Conservation (phyloP, 148 eudicot genomes). For the Rhododendron ovatum region DNA sequence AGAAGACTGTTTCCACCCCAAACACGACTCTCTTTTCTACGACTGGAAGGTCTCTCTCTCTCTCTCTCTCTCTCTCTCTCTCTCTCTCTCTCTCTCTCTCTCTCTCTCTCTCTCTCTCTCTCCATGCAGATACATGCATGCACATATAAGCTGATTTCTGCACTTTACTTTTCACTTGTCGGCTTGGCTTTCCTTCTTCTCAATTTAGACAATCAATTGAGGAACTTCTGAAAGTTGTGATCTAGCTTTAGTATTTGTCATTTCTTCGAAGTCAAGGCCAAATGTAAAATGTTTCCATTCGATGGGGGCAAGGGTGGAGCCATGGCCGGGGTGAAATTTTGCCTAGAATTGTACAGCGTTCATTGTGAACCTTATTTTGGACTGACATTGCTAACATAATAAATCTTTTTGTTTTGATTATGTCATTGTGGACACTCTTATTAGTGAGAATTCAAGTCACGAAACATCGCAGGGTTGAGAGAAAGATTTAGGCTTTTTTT, state of each 20-base stretch:
- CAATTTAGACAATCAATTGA: background rate
- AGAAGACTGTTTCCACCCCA: conserved; percentile 56
- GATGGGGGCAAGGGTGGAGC: too few relatives aligned
- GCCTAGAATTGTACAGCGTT: background rate
- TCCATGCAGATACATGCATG: too few relatives aligned
- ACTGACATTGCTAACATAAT: too few relatives aligned
- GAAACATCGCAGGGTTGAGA: too few relatives aligned
- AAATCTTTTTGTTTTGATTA: too few relatives aligned
- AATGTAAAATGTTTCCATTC: too few relatives aligned
- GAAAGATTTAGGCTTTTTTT: background rate
- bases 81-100: too few relatives aligned
- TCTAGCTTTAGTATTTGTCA: background rate
- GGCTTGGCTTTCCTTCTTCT: background rate
- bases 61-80: background rate
- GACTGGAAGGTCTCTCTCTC: conserved; percentile 51
- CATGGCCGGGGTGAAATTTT: background rate
- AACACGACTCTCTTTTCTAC: conserved; percentile 68
- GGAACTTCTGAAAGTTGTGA: background rate
- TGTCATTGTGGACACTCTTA: background rate
- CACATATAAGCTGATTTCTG: background rate
- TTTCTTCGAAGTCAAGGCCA: background rate
- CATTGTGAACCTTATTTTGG: background rate
- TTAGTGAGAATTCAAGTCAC: background rate
- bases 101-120: too few relatives aligned
- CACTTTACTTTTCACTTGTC: background rate